Percentiles rank a stretch among this genome's conserved stretches.
Conservation (phyloP, 2,329 filamentous ascomycete genomes). For the Cladosporium austrohemisphaericum region DNA sequence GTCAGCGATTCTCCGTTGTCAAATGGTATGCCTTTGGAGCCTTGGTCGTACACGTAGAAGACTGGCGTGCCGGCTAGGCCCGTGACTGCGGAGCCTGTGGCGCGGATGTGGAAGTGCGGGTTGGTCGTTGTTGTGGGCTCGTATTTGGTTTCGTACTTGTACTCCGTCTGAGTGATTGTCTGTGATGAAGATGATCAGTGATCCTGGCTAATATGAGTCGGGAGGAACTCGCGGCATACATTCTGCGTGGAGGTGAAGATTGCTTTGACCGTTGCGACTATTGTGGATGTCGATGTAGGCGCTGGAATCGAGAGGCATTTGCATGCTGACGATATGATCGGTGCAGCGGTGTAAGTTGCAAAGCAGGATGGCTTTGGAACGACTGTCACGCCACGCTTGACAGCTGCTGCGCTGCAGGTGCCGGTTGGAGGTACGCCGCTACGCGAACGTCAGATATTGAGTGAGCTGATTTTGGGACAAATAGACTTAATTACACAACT, state of each 20-base stretch:
- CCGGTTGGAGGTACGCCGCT: not conserved
- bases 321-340: not conserved
- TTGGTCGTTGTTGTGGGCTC: not conserved
- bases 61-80: not conserved
- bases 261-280: not conserved
- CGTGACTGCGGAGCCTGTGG: not conserved
- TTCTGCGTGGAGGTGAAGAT: not conserved
- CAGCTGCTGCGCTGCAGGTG: not conserved
- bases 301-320: not conserved
- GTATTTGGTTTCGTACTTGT: not conserved
- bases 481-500: no score
- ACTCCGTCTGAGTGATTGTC: not conserved
- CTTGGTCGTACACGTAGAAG: not conserved
- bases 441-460: not conserved
- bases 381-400: not conserved
- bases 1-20: not conserved
- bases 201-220: not conserved
- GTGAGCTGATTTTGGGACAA: no score
- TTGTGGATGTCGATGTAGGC: not conserved
- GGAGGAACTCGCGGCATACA: not conserved
- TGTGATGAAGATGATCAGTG: not conserved
- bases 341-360: not conserved
- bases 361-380: not conserved
- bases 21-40: not conserved
- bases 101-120: not conserved